Conservation (phyloP, 768 basidiomycete genomes). For the Coprinopsis strossmayeri region DNA sequence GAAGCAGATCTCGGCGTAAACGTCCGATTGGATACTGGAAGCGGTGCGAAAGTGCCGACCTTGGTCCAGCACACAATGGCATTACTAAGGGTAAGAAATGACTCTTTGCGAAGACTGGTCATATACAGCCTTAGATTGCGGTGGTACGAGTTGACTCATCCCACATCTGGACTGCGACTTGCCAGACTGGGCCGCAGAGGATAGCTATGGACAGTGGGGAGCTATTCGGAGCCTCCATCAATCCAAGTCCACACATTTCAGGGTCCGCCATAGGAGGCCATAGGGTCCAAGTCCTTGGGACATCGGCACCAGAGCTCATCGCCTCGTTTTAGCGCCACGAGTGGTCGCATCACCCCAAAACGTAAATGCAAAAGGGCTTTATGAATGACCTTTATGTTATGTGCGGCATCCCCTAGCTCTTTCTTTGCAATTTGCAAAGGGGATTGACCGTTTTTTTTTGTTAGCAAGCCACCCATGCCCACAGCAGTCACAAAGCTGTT, state of each 20-base stretch:
- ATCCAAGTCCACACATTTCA: not conserved
- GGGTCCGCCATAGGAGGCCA: not conserved
- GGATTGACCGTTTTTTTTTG: no score
- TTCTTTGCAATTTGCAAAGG: not conserved
- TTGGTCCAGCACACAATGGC: no score
- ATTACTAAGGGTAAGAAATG: no score
- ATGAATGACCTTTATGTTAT: no score
- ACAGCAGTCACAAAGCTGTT: not conserved
- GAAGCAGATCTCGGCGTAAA: not conserved
- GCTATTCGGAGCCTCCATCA: not conserved
- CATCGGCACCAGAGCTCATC: not conserved
- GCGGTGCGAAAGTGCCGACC: no score
- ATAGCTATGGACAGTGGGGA: not conserved
- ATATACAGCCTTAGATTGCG: no score
- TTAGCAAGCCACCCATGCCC: no score
- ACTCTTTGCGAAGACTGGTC: no score
- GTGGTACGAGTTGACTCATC: no score
- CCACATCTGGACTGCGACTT: not conserved
- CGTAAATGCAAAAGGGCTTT: not conserved
- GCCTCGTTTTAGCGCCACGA: constrained; percentile 4
- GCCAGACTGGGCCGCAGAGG: not conserved
- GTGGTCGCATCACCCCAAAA: not conserved
- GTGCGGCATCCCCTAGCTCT: no score
- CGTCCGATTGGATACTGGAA: not conserved
- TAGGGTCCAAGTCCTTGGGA: not conserved